Evolutionary conservation across 148 eudicot genomes (phyloP).

Genomic region (Cornus kousa): DNA sequence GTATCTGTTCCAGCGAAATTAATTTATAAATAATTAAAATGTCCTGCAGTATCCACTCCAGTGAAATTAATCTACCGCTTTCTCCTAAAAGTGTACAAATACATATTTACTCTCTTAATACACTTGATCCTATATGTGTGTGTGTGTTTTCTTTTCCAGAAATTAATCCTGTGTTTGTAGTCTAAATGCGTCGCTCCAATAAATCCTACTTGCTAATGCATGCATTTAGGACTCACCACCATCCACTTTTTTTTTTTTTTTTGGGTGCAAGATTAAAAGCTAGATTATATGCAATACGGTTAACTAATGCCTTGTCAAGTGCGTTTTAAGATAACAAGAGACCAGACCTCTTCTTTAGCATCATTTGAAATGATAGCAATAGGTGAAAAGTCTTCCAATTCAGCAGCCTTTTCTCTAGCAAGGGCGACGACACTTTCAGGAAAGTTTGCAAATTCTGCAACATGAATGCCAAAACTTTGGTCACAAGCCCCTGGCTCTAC

Average conservation of each 20-base stretch:
- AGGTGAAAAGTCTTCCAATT: conserved; percentile 93
- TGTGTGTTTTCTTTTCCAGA: too few species aligned
- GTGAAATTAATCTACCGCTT: not conserved
- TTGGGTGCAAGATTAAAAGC: not conserved
- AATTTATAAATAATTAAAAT: not conserved
- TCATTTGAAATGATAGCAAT: conserved; percentile 40
- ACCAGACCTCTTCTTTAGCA: conserved; percentile 50
- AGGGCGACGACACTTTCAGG: conserved; percentile 84
- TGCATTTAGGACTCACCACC: not conserved
- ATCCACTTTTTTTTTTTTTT: not conserved
- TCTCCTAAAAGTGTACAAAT: not conserved
- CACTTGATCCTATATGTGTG: not conserved
- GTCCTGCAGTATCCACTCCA: not conserved
- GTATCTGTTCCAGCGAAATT: not conserved
- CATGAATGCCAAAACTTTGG: conserved; percentile 99
- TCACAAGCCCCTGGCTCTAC: conserved; percentile 98
- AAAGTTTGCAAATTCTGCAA: conserved; percentile 97
- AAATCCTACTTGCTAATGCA: not conserved
- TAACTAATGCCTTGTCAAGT: not conserved
- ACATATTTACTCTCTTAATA: too few species aligned
- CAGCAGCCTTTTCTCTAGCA: conserved; percentile 97
- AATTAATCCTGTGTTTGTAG: not conserved
- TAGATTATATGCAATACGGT: not conserved
- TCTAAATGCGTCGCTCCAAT: not conserved
- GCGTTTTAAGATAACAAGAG: not conserved